These are phyloP conservation scores for Apium graveolens DNA, from an alignment of 129 eudicot species.

Conservation along the genomic window DNA sequence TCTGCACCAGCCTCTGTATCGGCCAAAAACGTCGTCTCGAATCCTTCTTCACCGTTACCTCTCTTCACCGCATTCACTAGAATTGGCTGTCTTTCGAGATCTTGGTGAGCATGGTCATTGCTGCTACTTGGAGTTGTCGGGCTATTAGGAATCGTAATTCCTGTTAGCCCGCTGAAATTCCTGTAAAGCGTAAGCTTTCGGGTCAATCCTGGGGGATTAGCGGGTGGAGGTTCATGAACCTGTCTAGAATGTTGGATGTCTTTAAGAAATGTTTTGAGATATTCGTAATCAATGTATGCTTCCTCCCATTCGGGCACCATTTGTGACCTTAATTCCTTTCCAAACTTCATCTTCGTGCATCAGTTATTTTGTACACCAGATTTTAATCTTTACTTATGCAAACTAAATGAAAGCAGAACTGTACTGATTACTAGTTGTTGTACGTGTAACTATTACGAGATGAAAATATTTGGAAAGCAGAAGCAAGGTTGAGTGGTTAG, in stretches of 20 bases:
- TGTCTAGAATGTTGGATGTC: neutral
- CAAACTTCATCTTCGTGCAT: neutral
- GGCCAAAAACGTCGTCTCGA: conserved; percentile 39
- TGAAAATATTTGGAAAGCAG: neutral
- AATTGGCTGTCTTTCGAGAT: conserved; percentile 18
- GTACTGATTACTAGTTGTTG: neutral
- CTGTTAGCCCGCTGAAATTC: neutral
- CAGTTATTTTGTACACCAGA: neutral
- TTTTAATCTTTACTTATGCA: too few relatives aligned
- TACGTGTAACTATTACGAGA: neutral
- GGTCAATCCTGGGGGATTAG: neutral
- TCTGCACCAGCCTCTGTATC: conserved; percentile 50
- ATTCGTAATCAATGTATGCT: neutral
- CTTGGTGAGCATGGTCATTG: neutral
- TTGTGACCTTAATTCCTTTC: neutral
- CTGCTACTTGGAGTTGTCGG: neutral
- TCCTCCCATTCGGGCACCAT: neutral
- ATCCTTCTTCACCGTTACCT: conserved; percentile 20
- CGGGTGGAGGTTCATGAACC: neutral
- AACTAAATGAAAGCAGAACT: too few relatives aligned
- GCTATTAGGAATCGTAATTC: neutral
- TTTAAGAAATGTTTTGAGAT: neutral
- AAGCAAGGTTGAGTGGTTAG: neutral
- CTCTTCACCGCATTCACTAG: conserved; percentile 11
- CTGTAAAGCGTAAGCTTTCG: neutral